Percentiles rank a stretch among this genome's conserved stretches.
These are phyloP conservation scores for Pyrus bretschneideri DNA, from an alignment of 306 rosid species.

Conservation along the genomic window DNA sequence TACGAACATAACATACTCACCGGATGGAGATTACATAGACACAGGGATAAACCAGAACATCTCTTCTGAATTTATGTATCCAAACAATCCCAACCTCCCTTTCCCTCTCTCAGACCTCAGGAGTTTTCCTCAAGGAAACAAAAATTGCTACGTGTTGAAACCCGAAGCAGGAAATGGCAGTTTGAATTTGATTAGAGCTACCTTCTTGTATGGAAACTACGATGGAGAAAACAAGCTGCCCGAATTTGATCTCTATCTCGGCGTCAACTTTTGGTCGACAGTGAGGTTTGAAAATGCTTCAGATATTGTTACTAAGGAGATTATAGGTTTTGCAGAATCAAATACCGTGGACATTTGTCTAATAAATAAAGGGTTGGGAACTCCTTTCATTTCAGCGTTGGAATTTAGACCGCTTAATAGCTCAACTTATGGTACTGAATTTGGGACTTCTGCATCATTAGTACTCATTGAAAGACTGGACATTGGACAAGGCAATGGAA, in stretches of 20 bases:
- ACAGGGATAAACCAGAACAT: conserved; percentile 48
- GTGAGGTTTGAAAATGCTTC: conserved; percentile 42
- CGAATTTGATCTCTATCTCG: conserved; percentile 53
- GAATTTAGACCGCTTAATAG: conserved; percentile 54
- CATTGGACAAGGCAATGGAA: conserved; percentile 37
- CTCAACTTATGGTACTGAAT: conserved; percentile 41
- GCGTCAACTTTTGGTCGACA: conserved; percentile 47
- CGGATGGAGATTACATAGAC: conserved; percentile 36
- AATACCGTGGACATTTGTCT: conserved; percentile 43
- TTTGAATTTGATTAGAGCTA: conserved; percentile 44
- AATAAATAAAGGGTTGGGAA: conserved; percentile 49
- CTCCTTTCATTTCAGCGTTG: conserved; percentile 64
- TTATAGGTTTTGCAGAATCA: conserved; percentile 24
- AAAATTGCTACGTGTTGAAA: conserved; percentile 40
- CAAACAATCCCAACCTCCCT: conserved; percentile 41
- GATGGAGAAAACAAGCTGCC: conserved; percentile 47
- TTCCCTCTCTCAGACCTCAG: conserved; percentile 48
- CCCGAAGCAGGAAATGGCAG: conserved; percentile 22
- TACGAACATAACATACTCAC: conserved; percentile 30
- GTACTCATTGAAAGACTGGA: conserved; percentile 48
- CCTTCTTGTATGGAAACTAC: conserved; percentile 64
- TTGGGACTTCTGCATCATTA: conserved; percentile 39
- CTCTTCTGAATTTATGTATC: conserved; percentile 35
- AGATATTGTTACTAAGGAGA: conserved; percentile 40
- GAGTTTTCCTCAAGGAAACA: conserved; percentile 47